Evolutionary conservation across 805 yeast genomes (phyloP), one percentile per base, ranked within the genome.

Genomic region (Candida yuanshanica): DNA sequence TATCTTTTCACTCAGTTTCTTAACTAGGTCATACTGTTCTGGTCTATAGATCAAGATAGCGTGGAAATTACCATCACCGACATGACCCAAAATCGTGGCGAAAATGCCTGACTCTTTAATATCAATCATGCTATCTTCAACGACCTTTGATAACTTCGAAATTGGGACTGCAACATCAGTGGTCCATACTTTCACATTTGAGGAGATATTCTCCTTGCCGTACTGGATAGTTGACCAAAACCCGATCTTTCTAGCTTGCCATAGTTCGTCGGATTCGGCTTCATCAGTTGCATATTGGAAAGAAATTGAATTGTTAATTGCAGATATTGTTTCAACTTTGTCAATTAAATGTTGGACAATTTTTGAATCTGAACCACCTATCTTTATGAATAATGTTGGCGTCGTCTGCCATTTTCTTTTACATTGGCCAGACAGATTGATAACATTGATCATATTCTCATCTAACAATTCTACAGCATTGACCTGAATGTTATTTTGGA

Each of bases 121-220:
- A 42, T 77, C 85, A n/a, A 64, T 60, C 58, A 81, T 74, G 6
- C 86, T 75, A 34, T 71, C 77, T 33, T 73, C 70, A 27, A 84
- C 77, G 34, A 82, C 69, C 16, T 66, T 63, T 4, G 89, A 77
- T 37, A 83, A 67, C 39, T 65, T 66, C 0, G 88, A 81, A 36
- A 84, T 70, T 3, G 93, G 93, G 9, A 83, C 90, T 12, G 88
- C 88, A 4, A 83, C 84, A 62, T 83, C 93, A 0, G 91, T 83
- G 17, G 88, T 80, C 76, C 86, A 77, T 22, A 73, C 59, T 49
- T 70, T 74, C 13, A 79, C 75, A 18, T 62, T 50, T 31, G 74
- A 71, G 34, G 68, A 62, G 5, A 64, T 52, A 49, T 58, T 51
- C 21, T 63, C 53, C 37, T 66, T 62, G 0, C 91, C 91, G 58